Evolutionary conservation across 768 basidiomycete species (phyloP).

Genomic region (Russula dissimulans): DNA sequence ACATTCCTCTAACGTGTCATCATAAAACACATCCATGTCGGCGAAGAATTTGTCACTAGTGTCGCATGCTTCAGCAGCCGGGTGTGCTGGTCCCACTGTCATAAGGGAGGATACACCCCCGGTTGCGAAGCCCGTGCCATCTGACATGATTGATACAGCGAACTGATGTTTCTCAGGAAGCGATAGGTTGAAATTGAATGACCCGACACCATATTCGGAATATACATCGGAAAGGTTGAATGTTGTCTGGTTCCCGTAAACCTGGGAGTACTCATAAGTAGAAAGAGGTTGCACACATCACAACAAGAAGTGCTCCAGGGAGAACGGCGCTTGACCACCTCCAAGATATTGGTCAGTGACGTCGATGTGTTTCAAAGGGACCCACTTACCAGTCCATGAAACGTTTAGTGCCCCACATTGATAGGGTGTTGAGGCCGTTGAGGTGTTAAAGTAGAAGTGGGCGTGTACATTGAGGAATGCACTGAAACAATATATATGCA

Average conservation of each 20-base stretch:
- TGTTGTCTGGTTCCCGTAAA: slow-evolving; percentile 37
- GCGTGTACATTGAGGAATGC: slow-evolving; percentile 21
- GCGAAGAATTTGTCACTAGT: too few relatives aligned
- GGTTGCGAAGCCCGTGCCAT: slow-evolving; percentile 51
- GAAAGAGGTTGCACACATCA: background rate
- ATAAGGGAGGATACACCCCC: slow-evolving; percentile 41
- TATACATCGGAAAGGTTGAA: slow-evolving; percentile 43
- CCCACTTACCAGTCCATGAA: slow-evolving; percentile 49
- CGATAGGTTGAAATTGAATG: slow-evolving; percentile 39
- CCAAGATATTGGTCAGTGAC: background rate
- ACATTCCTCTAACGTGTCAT: slow-evolving; percentile 55
- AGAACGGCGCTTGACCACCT: slow-evolving; percentile 15
- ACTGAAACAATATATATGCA: background rate
- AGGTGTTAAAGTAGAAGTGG: too few relatives aligned
- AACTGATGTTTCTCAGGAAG: slow-evolving; percentile 34
- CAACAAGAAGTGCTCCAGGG: background rate
- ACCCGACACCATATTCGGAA: slow-evolving; percentile 48
- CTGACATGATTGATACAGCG: slow-evolving; percentile 60
- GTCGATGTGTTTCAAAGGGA: background rate
- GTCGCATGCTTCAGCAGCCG: too few relatives aligned
- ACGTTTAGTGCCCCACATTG: slow-evolving; percentile 55
- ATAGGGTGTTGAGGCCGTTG: slow-evolving; percentile 32
- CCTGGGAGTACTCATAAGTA: background rate
- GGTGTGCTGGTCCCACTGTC: slow-evolving; percentile 13
- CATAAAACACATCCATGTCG: too few relatives aligned